Evolutionary conservation across 139 green algal genomes (phyloP), one percentile per base, ranked within the genome.

Genomic region (Asterochloris erici): DNA sequence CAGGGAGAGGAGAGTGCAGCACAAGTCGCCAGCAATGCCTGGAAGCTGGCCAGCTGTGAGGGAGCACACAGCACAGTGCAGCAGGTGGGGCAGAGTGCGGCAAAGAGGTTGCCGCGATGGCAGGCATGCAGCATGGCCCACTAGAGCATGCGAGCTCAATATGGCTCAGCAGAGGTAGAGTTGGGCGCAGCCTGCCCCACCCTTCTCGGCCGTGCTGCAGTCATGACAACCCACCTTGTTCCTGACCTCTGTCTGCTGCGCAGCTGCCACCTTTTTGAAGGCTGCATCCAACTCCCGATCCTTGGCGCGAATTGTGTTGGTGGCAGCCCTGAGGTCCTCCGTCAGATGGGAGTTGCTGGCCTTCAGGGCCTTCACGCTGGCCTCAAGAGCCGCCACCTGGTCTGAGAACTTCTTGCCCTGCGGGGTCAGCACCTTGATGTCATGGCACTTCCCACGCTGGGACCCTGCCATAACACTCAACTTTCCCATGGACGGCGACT

Each of bases 281-380:
- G 82, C 64, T 9, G 47, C 63, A 64, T 83, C 78, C 23, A 89
- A 29, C 77, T 88, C 82, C 73, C 81, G 81, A 74, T 91, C 88
- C 69, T 87, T 89, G 14, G 79, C 82, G 14, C 74, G 75, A 12
- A 88, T 78, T 4, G 63, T 63, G 61, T 78, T 83, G 23, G 60
- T 75, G 27, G 69, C 47, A 19, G 61, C 79, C 78, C 86, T 88
- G 85, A 80, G 86, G 82, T 90, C 86, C 9, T 83, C 76, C 19
- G 19, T 68, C 66, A 90, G 73, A 26, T 13, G 12, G 13, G 68
- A 29, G 12, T 84, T 85, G 13, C 10, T 61, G 15, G 68, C 77
- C 27, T 73, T 73, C 82, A 85, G 14, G 60, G 11, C 60, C 68
- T 70, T 82, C 26, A 85, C 74, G 38, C 82, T 77, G 10, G 82